These are phyloP conservation scores for Calcarisporium arbuscula DNA, from an alignment of 2,329 filamentous ascomycete species.

Conservation along the genomic window DNA sequence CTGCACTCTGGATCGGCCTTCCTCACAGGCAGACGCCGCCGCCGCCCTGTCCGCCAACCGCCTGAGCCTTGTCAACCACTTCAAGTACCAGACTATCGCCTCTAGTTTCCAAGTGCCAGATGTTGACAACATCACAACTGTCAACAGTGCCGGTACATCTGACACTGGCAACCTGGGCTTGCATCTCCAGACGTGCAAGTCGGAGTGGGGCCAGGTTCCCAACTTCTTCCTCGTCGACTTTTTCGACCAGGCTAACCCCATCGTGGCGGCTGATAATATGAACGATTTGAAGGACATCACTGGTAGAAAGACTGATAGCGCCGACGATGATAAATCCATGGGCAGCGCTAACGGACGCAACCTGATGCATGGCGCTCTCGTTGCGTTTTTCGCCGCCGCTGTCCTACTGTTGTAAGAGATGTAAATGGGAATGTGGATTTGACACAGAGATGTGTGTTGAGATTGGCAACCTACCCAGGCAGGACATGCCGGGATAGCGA, in stretches of 20 bases:
- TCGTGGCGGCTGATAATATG: conserved; percentile 61
- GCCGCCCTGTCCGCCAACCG: conserved; percentile 51
- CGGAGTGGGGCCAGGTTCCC: conserved; percentile 57
- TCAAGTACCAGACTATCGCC: conserved; percentile 56
- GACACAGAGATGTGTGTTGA: too few species aligned
- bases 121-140: conserved; percentile 51
- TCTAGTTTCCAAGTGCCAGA: conserved; percentile 55
- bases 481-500: too few species aligned
- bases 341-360: conserved; percentile 12
- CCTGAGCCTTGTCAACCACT: conserved; percentile 75
- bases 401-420: conserved; percentile 30
- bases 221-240: conserved; percentile 76
- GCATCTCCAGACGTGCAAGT: conserved; percentile 47
- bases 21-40: conserved; percentile 38
- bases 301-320: conserved; percentile 23
- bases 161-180: conserved; percentile 46
- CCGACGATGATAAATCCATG: conserved; percentile 12
- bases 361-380: conserved; percentile 31
- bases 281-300: conserved; percentile 46
- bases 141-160: conserved; percentile 56
- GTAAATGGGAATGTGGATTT: not conserved
- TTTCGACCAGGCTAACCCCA: conserved; percentile 64
- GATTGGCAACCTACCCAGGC: too few species aligned
- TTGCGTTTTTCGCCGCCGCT: conserved; percentile 36
- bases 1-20: conserved; percentile 64